Conservation (phyloP, 2,329 filamentous ascomycete genomes). For the Cercospora zeina region DNA sequence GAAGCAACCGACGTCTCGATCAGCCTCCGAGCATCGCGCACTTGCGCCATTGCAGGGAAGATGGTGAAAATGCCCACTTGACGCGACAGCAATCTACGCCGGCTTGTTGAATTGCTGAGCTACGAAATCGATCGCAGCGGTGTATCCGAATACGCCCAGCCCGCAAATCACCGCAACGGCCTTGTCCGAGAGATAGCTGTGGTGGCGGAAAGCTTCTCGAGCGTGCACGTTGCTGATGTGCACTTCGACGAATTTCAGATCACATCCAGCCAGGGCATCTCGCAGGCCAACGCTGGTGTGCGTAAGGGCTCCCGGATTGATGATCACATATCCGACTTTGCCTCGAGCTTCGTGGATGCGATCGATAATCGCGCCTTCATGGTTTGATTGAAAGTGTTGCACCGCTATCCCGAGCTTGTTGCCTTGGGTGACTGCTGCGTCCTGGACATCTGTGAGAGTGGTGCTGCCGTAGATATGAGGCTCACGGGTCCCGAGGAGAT, state of each 20-base stretch:
- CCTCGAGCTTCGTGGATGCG: constrained; percentile 67
- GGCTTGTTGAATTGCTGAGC: constrained; percentile 32
- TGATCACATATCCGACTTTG: constrained; percentile 65
- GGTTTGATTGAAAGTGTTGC: constrained; percentile 70
- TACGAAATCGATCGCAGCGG: constrained; percentile 49
- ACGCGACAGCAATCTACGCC: not conserved
- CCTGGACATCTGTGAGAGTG: constrained; percentile 64
- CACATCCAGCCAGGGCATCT: constrained; percentile 69
- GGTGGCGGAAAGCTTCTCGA: constrained; percentile 66
- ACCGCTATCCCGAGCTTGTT: constrained; percentile 53
- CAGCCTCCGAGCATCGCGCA: not conserved
- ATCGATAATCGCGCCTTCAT: constrained; percentile 73
- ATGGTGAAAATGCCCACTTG: not conserved
- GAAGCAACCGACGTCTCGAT: not conserved
- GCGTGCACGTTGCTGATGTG: constrained; percentile 75
- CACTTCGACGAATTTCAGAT: constrained; percentile 74
- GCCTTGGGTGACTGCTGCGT: constrained; percentile 54
- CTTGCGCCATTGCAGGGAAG: not conserved
- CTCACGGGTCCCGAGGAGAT: constrained; percentile 74
- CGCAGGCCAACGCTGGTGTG: constrained; percentile 74
- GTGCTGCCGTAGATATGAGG: constrained; percentile 71
- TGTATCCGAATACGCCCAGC: constrained; percentile 54
- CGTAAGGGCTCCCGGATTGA: constrained; percentile 74
- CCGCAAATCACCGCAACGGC: constrained; percentile 72
- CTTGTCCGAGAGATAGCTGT: constrained; percentile 74